Conservation (phyloP, 164 flowering plant genomes). For the Saururus chinensis region DNA sequence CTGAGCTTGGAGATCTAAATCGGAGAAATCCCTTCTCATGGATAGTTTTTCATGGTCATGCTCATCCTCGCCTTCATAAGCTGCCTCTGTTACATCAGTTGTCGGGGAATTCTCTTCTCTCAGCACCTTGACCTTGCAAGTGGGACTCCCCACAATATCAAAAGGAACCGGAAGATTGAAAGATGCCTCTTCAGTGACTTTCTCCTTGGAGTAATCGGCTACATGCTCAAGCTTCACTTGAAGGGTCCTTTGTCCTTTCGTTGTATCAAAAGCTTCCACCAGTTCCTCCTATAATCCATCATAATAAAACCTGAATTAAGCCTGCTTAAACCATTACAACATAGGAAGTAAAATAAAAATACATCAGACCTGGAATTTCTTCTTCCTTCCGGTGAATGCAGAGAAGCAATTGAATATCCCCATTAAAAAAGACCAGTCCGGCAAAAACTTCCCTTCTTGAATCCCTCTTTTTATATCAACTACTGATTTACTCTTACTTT, state of each 20-base stretch:
- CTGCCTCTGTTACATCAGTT: constrained; percentile 32
- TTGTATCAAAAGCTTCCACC: constrained; percentile 6
- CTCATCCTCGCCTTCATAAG: constrained; percentile 86
- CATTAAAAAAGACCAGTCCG: constrained; percentile 19
- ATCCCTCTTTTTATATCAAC: neutral
- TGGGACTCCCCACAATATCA: constrained; percentile 15
- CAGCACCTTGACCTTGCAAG: constrained; percentile 32
- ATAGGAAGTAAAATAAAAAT: neutral
- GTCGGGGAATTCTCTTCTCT: constrained; percentile 26
- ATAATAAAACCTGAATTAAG: neutral
- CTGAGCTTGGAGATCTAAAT: constrained; percentile 40
- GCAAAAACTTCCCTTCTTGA: neutral
- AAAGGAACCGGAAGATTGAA: constrained; percentile 28
- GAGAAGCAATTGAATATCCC: constrained; percentile 40
- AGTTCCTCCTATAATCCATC: constrained; percentile 9
- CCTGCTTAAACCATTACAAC: neutral
- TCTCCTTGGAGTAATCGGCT: constrained; percentile 13
- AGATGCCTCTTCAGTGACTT: constrained; percentile 24
- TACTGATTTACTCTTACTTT: no score
- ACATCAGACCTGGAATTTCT: constrained; percentile 42
- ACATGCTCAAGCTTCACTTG: constrained; percentile 32
- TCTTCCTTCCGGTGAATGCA: constrained; percentile 31
- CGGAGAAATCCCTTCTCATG: constrained; percentile 46
- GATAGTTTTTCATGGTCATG: constrained; percentile 37
- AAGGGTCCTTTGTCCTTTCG: constrained; percentile 20